phyloP scores from a whole-genome alignment of 805 yeast genomes.

The Candida ponderosae region DNA sequence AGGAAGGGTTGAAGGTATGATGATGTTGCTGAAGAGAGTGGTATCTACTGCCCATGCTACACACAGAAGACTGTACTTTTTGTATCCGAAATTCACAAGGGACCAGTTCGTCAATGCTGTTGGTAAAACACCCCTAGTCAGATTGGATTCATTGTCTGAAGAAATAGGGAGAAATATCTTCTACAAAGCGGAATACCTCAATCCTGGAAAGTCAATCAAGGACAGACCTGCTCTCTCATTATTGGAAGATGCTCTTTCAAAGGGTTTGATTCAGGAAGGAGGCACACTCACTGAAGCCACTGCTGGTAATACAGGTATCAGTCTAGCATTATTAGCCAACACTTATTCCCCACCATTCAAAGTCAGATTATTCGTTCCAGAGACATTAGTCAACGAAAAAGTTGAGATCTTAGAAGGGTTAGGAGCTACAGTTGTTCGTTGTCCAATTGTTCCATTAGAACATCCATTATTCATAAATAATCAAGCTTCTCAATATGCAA shows the following conservation, averaged over 20 bases:
- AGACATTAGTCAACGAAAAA: slow-evolving; percentile 69
- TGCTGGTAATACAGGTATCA: slow-evolving; percentile 80
- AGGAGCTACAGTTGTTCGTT: slow-evolving; percentile 58
- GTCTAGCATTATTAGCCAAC: slow-evolving; percentile 59
- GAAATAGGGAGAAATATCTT: slow-evolving; percentile 66
- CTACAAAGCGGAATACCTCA: slow-evolving; percentile 64
- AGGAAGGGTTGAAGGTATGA: too few species aligned
- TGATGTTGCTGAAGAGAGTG: too few species aligned
- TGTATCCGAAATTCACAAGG: slow-evolving; percentile 9
- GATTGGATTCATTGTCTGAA: slow-evolving; percentile 49
- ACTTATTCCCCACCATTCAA: slow-evolving; percentile 25
- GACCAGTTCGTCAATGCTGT: slow-evolving; percentile 21
- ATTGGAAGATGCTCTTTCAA: slow-evolving; percentile 47
- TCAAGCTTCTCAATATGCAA: slow-evolving; percentile 21
- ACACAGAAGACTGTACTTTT: too few species aligned
- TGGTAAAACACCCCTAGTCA: slow-evolving; percentile 70
- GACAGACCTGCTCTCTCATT: slow-evolving; percentile 74
- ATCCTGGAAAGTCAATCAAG: slow-evolving; percentile 82
- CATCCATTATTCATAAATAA: slow-evolving; percentile 36
- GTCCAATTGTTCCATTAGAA: slow-evolving; percentile 55
- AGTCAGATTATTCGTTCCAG: slow-evolving; percentile 70
- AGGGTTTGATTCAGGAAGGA: slow-evolving; percentile 48
- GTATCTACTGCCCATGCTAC: too few species aligned
- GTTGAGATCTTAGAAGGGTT: slow-evolving; percentile 45
- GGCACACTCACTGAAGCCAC: slow-evolving; percentile 77